These are phyloP conservation scores for Amylostereum areolatum DNA, from an alignment of 1,284 basidiomycete genomes.

Conservation along the genomic window DNA sequence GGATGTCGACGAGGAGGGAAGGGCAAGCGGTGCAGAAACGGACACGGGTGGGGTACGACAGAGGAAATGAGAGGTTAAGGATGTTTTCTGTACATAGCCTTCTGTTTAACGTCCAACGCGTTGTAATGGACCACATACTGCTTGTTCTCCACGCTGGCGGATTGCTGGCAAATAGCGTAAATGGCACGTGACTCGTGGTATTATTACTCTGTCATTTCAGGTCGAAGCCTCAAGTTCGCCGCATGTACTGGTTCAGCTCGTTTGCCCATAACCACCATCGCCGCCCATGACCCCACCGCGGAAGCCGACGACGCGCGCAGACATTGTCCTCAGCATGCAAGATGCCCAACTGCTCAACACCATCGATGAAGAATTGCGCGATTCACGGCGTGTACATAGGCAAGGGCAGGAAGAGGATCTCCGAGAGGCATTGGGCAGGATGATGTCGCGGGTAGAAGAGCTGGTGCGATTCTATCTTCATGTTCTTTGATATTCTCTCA, in stretches of 20 bases:
- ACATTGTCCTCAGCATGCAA: conserved; percentile 43
- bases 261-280: conserved; percentile 6
- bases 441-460: conserved; percentile 63
- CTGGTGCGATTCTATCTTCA: conserved; percentile 46
- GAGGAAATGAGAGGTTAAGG: too few species aligned
- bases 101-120: too few species aligned
- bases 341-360: conserved; percentile 35
- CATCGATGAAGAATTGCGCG: conserved; percentile 64
- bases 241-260: too few species aligned
- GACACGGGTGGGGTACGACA: too few species aligned
- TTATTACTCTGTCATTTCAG: too few species aligned
- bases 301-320: conserved; percentile 32
- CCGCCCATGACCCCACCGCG: conserved; percentile 5
- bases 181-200: too few species aligned
- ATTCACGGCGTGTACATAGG: conserved; percentile 54
- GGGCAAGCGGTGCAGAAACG: background rate
- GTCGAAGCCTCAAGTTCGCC: too few species aligned
- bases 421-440: conserved; percentile 60
- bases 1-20: conserved; percentile 5
- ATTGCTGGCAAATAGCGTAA: too few species aligned
- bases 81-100: too few species aligned
- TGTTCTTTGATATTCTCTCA: background rate
- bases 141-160: too few species aligned
- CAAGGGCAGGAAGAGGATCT: conserved; percentile 77
- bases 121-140: too few species aligned